Evolutionary conservation across 2,329 filamentous ascomycete genomes (phyloP).

Genomic region (Coccinonectria pachysandricola): DNA sequence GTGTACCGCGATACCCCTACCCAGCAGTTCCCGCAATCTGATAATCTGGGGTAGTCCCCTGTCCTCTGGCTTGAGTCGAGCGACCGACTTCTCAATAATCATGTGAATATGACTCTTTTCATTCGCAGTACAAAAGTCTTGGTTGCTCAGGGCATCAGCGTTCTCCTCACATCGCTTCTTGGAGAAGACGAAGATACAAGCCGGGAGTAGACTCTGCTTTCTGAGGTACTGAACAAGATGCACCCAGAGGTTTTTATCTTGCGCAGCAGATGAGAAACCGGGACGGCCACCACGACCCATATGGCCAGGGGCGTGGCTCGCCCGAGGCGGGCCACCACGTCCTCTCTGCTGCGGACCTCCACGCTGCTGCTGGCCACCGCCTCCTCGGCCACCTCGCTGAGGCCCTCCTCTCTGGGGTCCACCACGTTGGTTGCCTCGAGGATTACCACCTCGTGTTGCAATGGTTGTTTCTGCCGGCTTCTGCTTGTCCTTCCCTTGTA

Average conservation of each 20-base stretch:
- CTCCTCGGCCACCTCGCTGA: conserved; percentile 36
- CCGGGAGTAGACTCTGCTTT: conserved; percentile 78
- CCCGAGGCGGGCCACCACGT: conserved; percentile 42
- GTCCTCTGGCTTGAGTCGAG: conserved; percentile 83
- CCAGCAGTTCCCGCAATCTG: conserved; percentile 72
- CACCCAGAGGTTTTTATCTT: conserved; percentile 96
- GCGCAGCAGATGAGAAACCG: conserved; percentile 77
- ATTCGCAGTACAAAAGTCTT: conserved; percentile 84
- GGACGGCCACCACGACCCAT: conserved; percentile 82
- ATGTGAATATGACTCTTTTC: conserved; percentile 98
- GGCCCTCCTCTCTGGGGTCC: conserved; percentile 29
- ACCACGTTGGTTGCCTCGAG: conserved; percentile 25
- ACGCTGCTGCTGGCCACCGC: conserved; percentile 38
- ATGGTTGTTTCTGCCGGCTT: conserved; percentile 28
- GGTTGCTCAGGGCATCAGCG: conserved; percentile 85
- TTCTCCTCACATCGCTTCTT: conserved; percentile 98
- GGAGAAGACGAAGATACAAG: conserved; percentile 97
- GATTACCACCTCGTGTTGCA: conserved; percentile 28
- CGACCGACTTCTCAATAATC: conserved; percentile 91
- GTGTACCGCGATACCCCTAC: conserved; percentile 87
- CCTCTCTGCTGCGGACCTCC: conserved; percentile 40
- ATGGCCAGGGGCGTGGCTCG: conserved; percentile 61
- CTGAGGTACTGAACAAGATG: conserved; percentile 85
- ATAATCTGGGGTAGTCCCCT: conserved; percentile 84
- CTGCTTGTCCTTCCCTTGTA: conserved; percentile 76